phyloP scores from a whole-genome alignment of 2,329 filamentous ascomycete genomes.

The Xylaria sp. region DNA sequence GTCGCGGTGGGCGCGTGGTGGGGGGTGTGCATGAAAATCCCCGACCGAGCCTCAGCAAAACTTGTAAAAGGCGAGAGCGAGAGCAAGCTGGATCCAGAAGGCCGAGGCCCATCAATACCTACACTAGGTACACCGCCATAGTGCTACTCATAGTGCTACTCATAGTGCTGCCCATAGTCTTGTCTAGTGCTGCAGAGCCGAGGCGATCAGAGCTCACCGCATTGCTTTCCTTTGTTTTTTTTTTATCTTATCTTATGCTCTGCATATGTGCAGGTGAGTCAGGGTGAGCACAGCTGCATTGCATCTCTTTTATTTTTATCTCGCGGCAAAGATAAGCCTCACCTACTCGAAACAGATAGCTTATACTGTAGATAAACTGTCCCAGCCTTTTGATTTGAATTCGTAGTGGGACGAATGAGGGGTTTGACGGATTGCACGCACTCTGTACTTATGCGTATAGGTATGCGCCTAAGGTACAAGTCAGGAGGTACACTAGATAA shows the following conservation, averaged over 20 bases:
- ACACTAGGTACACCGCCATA: too few relatives aligned
- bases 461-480: background rate
- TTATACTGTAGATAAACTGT: background rate
- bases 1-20: background rate
- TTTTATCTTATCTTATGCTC: background rate
- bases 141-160: too few relatives aligned
- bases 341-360: constrained; percentile 9
- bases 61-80: background rate
- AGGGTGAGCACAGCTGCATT: background rate
- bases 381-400: background rate
- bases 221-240: background rate
- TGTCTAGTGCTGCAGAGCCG: constrained; percentile 3
- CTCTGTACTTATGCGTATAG: background rate
- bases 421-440: background rate
- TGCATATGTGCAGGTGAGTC: background rate
- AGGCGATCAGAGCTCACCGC: constrained; percentile 9
- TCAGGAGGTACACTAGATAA: background rate
- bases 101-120: constrained; percentile 13
- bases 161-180: background rate
- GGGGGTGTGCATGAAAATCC: constrained; percentile 12
- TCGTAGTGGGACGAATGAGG: background rate
- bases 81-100: constrained; percentile 11
- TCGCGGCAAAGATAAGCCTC: constrained; percentile 13
- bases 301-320: background rate
- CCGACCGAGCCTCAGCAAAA: background rate